Conservation (phyloP, 2,329 filamentous ascomycete species). For the Colletotrichum chrysophilum region DNA sequence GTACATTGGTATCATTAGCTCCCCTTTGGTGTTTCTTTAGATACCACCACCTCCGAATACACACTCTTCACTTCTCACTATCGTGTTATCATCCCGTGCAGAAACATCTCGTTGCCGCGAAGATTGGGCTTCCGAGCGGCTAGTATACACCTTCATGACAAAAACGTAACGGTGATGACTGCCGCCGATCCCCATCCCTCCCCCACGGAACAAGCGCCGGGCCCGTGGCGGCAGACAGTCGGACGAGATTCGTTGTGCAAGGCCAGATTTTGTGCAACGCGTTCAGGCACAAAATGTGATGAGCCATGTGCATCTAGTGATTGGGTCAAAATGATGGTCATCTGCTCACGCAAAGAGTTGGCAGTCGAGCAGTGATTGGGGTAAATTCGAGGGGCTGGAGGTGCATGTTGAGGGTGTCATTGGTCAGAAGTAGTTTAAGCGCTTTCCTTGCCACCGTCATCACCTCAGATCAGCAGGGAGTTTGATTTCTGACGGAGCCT, state of each 20-base stretch:
- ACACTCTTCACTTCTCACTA: not conserved
- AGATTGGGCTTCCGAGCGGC: not conserved
- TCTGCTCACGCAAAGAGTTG: not conserved
- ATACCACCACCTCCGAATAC: not conserved
- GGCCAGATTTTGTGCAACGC: not conserved
- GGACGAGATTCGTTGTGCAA: conserved; percentile 9
- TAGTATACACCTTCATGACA: not conserved
- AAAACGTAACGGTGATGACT: not conserved
- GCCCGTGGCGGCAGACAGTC: not conserved
- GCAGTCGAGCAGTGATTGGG: not conserved
- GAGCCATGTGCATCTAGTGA: not conserved
- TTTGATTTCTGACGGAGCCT: not conserved
- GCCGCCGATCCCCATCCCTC: not conserved
- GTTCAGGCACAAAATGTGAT: not conserved
- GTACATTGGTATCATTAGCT: not conserved
- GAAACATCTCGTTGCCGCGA: not conserved
- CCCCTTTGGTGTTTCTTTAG: not conserved
- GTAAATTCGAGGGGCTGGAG: not conserved
- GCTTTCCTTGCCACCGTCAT: not conserved
- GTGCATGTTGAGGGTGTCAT: not conserved
- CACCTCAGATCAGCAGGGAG: not conserved
- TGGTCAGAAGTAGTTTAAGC: not conserved
- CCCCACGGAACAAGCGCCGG: not conserved
- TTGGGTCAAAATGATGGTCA: not conserved
- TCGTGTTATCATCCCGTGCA: not conserved